Evolutionary conservation across 495 filamentous ascomycete genomes (phyloP), one percentile per base, ranked within the genome.

Genomic region (Podospora sp.): DNA sequence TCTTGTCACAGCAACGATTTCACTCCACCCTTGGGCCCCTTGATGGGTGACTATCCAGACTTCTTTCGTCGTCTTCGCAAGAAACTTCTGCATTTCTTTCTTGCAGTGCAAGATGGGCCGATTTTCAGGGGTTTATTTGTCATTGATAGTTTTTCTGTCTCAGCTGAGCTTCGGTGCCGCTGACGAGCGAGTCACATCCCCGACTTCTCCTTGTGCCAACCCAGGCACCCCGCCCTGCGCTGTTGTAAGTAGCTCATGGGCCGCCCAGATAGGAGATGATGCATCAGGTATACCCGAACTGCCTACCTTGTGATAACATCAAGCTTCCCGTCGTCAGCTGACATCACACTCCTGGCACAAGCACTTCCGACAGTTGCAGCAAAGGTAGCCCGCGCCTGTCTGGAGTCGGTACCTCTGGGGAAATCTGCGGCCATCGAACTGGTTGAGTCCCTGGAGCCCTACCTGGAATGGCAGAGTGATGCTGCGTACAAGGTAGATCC

Each of bases 401-500:
- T 78, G 25, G 67, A 68, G 20, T 73, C 73, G 20, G 68, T 78
- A 8, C 76, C 76, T 16, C 74, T 75, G 26, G 59, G 61, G n/a
- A 68, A 71, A 29, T 25, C 56, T 6, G 74, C 63, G n/a, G 76
- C 75, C 9, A 69, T 72, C 26, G 60, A 77, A 20, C 73, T 77
- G 25, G 68, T 78, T 22, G 65, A 77, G 59, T 67, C 72, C 46
- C 67, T 77, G 27, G 70, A 69, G 62, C 70, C 76, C 16, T 78
- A 74, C 46, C 21, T 70, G 22, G 68, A 77, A 50, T 78, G 75
- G 76, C 80, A 83, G 51, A 77, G 72, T 56, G 81, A 80, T 33
- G 64, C 80, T 6, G 73, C 78, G 26, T 83, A 79, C 70, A 76
- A 83, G 55, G 79, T 79, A 60, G 64, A 78, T 22, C 82, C 81